Base-by-base conservation (phyloP, 345 rosid genomes). In the Physaria fendleri region DNA sequence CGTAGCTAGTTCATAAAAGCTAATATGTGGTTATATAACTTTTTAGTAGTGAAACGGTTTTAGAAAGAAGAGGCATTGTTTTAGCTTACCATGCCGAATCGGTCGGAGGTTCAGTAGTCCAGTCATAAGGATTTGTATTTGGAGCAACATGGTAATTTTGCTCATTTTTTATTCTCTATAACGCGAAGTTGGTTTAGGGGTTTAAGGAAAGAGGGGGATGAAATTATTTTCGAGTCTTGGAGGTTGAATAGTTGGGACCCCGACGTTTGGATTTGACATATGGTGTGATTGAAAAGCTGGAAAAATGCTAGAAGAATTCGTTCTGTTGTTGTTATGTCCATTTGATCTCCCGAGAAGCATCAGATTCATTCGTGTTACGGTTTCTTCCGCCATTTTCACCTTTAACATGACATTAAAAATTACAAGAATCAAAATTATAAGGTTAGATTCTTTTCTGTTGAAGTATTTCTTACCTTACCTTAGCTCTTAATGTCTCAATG, bases 301-400 rank as follows among this genome's bases (percentile, higher is more conserved):
- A 30, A 43, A 33, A 38, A 50, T 42, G 64, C 59, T 22, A 39
- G 70, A 71, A 28, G 64, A 48, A 33, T 35, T 60, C 34, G 58
- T 71, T 47, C 73, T 75, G n/a, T 51, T 39, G 60, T 43, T 65
- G 60, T 32, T 64, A 15, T 57, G 70, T 54, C 78, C 68, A 43
- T 64, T 82, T 18, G 90, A 68, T 71, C 83, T 77, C 41, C 83
- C 75, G 5, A 83, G 77, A 58, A 80, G 73, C 68, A 81, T 46
- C 1, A 95, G 99, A 68, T 85, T 86, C 73, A 83, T 69, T 66
- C 97, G 95, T 7, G 95, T 86, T 60, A 85, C 95, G 4, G 90
- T 89, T 76, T 93, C 99, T 78, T 93, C 99, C 11, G 94, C 99
- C 99, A 93, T 88, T 80, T 89, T 89, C 43, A 93, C 97, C 97